A percentile compares a stretch with the other conserved stretches of the same genome.
phyloP scores from a whole-genome alignment of 2,329 filamentous ascomycete species.

The Neofusicoccum sp. region DNA sequence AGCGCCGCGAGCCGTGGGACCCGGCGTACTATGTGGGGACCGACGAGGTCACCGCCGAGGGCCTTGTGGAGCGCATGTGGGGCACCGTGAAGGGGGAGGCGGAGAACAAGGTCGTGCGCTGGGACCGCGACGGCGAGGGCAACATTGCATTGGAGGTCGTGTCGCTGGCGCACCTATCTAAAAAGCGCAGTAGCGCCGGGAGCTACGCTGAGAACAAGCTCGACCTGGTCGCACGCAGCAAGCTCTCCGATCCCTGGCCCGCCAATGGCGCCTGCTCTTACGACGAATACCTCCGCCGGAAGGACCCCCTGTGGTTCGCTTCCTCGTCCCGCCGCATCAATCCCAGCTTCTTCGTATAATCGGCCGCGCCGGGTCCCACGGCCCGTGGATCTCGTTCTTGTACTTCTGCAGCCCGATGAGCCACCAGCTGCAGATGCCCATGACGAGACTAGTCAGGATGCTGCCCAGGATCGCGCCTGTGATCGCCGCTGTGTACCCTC shows the following conservation, averaged over 20 bases:
- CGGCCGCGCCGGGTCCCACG: constrained; percentile 94
- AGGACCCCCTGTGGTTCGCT: constrained; percentile 21
- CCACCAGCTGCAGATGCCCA: constrained; percentile 98
- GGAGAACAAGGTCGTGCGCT: constrained; percentile 33
- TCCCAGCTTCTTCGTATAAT: constrained; percentile 72
- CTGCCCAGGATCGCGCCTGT: constrained; percentile 76
- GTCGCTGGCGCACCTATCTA: constrained; percentile 27
- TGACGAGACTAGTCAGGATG: constrained; percentile 73
- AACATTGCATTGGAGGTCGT: constrained; percentile 37
- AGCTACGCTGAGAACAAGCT: constrained; percentile 11
- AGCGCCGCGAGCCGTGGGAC: constrained; percentile 37
- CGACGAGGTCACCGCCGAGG: constrained; percentile 37
- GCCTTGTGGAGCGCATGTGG: constrained; percentile 39
- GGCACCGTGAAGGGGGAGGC: constrained; percentile 26
- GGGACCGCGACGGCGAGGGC: constrained; percentile 29
- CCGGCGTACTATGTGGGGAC: constrained; percentile 41
- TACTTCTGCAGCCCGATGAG: constrained; percentile 96
- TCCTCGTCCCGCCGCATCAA: constrained; percentile 29
- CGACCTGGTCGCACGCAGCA: constrained; percentile 20
- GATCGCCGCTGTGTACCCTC: constrained; percentile 60
- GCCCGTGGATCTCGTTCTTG: constrained; percentile 97
- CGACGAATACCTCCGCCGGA: constrained; percentile 32
- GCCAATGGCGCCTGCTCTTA: constrained; percentile 34
- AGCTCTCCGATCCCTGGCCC: constrained; percentile 32
- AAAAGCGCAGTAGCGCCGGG: constrained; percentile 22